A percentile compares a stretch with the other conserved stretches of the same genome.
phyloP scores from a whole-genome alignment of 2,329 filamentous ascomycete genomes.

The Aaosphaeria pasadenensis region DNA sequence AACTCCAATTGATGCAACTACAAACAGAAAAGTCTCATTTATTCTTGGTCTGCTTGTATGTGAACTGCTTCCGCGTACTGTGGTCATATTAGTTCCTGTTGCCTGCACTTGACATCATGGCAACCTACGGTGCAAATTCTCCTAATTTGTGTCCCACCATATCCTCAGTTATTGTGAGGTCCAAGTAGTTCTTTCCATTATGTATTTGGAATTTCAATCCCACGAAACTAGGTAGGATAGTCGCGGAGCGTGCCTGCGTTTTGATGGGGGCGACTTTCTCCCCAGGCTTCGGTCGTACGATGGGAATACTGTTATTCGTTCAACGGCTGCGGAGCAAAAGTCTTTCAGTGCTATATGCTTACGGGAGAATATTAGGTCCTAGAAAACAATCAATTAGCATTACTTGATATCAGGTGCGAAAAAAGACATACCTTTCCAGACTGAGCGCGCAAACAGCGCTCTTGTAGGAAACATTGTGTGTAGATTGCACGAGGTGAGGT shows the following conservation, averaged over 20 bases:
- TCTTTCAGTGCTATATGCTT: slow-evolving; percentile 36
- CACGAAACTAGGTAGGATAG: slow-evolving; percentile 89
- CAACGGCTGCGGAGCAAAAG: slow-evolving; percentile 10
- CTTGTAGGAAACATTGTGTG: slow-evolving; percentile 66
- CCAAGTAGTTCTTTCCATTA: slow-evolving; percentile 84
- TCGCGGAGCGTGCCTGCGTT: slow-evolving; percentile 83
- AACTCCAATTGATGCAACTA: slow-evolving; percentile 29
- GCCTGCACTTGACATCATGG: not conserved
- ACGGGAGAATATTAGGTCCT: slow-evolving; percentile 72
- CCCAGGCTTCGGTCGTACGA: slow-evolving; percentile 58
- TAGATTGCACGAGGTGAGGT: slow-evolving; percentile 23
- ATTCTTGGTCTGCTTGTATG: slow-evolving; percentile 70
- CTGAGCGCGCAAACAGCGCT: slow-evolving; percentile 64
- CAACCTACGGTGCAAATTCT: slow-evolving; percentile 78
- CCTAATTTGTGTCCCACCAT: slow-evolving; percentile 96
- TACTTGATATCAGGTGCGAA: slow-evolving; percentile 1
- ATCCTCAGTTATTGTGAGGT: slow-evolving; percentile 83
- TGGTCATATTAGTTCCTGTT: slow-evolving; percentile 8
- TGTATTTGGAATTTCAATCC: slow-evolving; percentile 86
- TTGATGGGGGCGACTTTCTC: slow-evolving; percentile 69
- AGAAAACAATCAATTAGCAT: slow-evolving; percentile 18
- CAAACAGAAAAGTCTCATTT: slow-evolving; percentile 44
- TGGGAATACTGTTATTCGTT: slow-evolving; percentile 54
- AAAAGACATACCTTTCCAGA: slow-evolving; percentile 73
- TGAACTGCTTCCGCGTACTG: slow-evolving; percentile 66